Base-by-base conservation (phyloP, 192 early-diverging fungal species). In the Spizellomyces sp. region DNA sequence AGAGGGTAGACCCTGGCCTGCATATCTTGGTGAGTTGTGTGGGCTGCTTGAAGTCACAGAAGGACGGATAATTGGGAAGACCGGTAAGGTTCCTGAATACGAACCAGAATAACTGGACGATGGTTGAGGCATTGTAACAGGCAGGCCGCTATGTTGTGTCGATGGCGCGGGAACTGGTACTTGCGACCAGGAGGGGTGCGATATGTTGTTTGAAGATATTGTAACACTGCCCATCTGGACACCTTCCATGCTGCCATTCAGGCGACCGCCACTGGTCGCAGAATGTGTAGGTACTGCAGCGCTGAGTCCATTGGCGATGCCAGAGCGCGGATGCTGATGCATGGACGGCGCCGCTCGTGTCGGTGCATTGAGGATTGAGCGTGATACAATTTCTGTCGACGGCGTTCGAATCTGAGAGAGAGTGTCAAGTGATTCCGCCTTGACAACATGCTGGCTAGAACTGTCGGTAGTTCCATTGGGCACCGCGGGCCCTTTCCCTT, bases 141-240 rank as follows among this genome's bases (percentile, higher is more conserved):
- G 50, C 17, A 54, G 50, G 14, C 12, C 14, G 17, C 50, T n/a
- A 54, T 54, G 50, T 12, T 12, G 12, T 54, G 50, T 54, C 12
- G 50, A 4, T 54, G 17, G 50, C 4, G 50, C 50, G 12, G 50
- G 50, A 54, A 19, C 12, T 12, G 17, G 14, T 19, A 4, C 14
- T 19, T n/a, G 50, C 50, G 17, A 12, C 50, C 50, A 54, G 4
- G 14, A 54, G 17, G 17, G 50, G 50, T n/a, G 50, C 12, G 50
- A 54, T 54, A 54, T 54, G 12, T 54, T 12, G 50, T n/a, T 54
- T 54, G 50, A n/a, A n/a, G 50, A 54, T 12, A 54, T 54, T n/a
- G 14, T 12, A 19, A 0, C 14, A 54, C 12, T 54, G 0, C 14
- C 12, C 14, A 54, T 36, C 27, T 36, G 27, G 3, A 36, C 27